phyloP scores from a whole-genome alignment of 1,139 yeast species.

The Eremothecium gossypii region DNA sequence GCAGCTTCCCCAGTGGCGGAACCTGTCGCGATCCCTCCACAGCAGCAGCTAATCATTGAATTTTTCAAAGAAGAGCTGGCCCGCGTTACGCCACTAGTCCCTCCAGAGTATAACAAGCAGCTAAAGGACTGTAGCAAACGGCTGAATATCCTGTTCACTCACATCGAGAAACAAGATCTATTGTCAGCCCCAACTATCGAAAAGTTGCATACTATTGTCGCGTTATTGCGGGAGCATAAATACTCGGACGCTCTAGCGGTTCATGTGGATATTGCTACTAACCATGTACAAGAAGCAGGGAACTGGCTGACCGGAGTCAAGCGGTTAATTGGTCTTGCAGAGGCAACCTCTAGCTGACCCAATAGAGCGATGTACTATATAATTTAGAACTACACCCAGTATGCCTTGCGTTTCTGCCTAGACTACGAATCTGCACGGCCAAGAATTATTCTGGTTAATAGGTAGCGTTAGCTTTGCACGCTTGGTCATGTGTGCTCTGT shows the following conservation, averaged over 20 bases:
- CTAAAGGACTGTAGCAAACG: conserved; percentile 77
- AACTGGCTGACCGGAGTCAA: conserved; percentile 92
- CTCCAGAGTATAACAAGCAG: conserved; percentile 66
- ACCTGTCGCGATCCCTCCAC: conserved; percentile 39
- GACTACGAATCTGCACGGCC: conserved; percentile 4
- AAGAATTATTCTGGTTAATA: not conserved
- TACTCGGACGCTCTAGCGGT: conserved; percentile 50
- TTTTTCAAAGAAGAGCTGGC: conserved; percentile 46
- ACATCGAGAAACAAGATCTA: conserved; percentile 65
- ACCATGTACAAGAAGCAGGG: conserved; percentile 68
- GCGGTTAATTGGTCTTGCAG: conserved; percentile 70
- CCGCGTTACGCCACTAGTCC: conserved; percentile 63
- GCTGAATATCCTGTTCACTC: conserved; percentile 66
- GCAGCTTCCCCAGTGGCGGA: conserved; percentile 21
- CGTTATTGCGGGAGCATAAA: conserved; percentile 45
- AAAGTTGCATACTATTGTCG: conserved; percentile 44
- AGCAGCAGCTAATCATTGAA: conserved; percentile 49
- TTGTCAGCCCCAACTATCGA: conserved; percentile 49
- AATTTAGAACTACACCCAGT: conserved; percentile 1
- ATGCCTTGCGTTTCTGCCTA: not conserved
- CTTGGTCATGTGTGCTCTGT: too few species aligned
- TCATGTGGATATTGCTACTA: conserved; percentile 54
- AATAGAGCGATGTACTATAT: conserved; percentile 2
- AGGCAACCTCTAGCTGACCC: conserved; percentile 24
- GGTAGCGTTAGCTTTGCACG: too few species aligned